These are phyloP conservation scores for Aspergillus carlsbadensis DNA, from an alignment of 495 filamentous ascomycete genomes.

Conservation along the genomic window DNA sequence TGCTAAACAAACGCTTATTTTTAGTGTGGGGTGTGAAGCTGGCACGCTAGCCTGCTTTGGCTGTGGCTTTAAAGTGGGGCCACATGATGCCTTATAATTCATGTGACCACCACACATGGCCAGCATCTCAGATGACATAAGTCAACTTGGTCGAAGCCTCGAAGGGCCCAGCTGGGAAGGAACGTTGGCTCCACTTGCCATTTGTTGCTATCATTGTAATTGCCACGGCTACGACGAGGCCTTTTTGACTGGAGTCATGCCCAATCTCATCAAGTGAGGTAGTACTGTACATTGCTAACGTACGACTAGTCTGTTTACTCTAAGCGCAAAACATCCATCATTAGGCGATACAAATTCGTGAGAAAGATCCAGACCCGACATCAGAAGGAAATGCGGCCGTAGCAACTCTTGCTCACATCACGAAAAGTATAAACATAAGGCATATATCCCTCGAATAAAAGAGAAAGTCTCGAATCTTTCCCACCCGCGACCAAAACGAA, in stretches of 20 bases:
- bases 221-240: neutral
- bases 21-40: neutral
- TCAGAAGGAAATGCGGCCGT: constrained; percentile 19
- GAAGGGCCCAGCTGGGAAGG: neutral
- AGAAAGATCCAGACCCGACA: constrained; percentile 18
- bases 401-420: constrained; percentile 16
- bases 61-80: neutral
- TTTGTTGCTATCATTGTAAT: neutral
- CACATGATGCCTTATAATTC: neutral
- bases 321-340: constrained; percentile 22
- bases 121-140: neutral
- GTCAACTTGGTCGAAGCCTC: neutral
- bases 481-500: constrained; percentile 10
- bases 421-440: constrained; percentile 21
- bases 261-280: too few relatives aligned
- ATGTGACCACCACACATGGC: neutral
- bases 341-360: constrained; percentile 30
- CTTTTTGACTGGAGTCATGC: too few relatives aligned
- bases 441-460: constrained; percentile 13
- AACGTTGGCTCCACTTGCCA: too few relatives aligned
- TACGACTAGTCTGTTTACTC: constrained; percentile 13
- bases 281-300: constrained; percentile 11
- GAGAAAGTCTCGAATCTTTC: constrained; percentile 9
- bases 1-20: neutral
- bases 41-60: constrained; percentile 6